A percentile compares a stretch with the other conserved stretches of the same genome.
These are phyloP conservation scores for Aspergillus sp. DNA, from an alignment of 2,329 filamentous ascomycete genomes.

Conservation along the genomic window DNA sequence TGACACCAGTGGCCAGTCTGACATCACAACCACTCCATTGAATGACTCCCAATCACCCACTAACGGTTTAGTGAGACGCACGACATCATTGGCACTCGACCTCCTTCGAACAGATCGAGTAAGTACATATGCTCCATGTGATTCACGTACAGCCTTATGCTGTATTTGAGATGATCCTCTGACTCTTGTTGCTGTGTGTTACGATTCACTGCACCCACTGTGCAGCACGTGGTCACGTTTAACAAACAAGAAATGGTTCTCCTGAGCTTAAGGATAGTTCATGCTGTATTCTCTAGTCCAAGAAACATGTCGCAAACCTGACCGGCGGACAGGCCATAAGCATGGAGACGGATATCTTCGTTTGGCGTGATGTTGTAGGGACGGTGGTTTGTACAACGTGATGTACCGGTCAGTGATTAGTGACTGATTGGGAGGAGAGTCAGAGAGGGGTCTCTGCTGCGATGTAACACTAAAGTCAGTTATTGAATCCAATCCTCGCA, in stretches of 20 bases:
- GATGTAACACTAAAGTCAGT: not conserved
- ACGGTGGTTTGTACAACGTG: not conserved
- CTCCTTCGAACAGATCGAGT: not conserved
- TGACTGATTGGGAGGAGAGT: not conserved
- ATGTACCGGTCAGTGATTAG: not conserved
- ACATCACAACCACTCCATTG: not conserved
- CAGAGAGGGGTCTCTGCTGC: not conserved
- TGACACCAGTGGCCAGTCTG: not conserved
- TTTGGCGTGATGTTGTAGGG: not conserved
- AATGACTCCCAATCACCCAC: not conserved
- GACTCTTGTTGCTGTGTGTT: not conserved
- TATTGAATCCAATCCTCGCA: not conserved
- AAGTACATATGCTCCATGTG: not conserved
- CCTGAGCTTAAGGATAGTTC: not conserved
- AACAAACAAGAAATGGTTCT: not conserved
- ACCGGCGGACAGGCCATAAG: not conserved
- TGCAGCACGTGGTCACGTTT: not conserved
- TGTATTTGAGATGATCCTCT: not conserved
- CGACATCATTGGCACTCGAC: not conserved
- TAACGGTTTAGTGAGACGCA: not conserved
- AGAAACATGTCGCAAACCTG: not conserved
- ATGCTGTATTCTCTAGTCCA: not conserved
- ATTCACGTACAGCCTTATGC: not conserved
- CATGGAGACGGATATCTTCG: not conserved
- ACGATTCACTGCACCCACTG: not conserved